Percentiles rank a stretch among this genome's conserved stretches.
phyloP scores from a whole-genome alignment of 257 asterid species.

The Solanum sitiens region DNA sequence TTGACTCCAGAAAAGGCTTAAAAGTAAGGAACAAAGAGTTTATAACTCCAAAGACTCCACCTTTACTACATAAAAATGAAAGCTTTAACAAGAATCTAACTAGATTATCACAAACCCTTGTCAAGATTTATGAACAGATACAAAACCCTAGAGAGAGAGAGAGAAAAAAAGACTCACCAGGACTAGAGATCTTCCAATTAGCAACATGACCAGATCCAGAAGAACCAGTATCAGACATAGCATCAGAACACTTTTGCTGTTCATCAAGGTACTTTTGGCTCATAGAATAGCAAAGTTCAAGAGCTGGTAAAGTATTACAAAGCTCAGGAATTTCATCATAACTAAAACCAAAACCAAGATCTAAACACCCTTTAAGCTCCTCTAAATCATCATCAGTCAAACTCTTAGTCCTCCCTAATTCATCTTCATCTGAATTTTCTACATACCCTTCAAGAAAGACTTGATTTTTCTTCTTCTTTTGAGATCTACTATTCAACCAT shows the following conservation, averaged over 20 bases:
- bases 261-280: conserved; percentile 33
- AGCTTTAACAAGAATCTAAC: not conserved
- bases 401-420: conserved; percentile 31
- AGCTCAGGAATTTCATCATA: conserved; percentile 41
- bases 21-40: not conserved
- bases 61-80: not conserved
- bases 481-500: not conserved
- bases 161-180: conserved; percentile 4
- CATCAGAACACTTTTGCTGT: conserved; percentile 13
- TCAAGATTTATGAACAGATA: not conserved
- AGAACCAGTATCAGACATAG: conserved; percentile 20
- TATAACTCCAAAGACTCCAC: not conserved
- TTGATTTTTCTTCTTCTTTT: conserved; percentile 9
- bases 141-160: not conserved
- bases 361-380: conserved; percentile 35
- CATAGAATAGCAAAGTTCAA: conserved; percentile 39
- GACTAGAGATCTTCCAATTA: conserved; percentile 40
- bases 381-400: conserved; percentile 33
- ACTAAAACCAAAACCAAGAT: conserved; percentile 36
- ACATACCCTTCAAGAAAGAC: conserved; percentile 31
- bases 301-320: conserved; percentile 37
- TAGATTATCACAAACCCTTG: not conserved
- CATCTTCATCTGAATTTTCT: conserved; percentile 26
- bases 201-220: conserved; percentile 22
- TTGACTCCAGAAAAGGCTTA: not conserved